These are phyloP conservation scores for Capronia americana DNA, from an alignment of 2,329 filamentous ascomycete genomes.

Conservation along the genomic window DNA sequence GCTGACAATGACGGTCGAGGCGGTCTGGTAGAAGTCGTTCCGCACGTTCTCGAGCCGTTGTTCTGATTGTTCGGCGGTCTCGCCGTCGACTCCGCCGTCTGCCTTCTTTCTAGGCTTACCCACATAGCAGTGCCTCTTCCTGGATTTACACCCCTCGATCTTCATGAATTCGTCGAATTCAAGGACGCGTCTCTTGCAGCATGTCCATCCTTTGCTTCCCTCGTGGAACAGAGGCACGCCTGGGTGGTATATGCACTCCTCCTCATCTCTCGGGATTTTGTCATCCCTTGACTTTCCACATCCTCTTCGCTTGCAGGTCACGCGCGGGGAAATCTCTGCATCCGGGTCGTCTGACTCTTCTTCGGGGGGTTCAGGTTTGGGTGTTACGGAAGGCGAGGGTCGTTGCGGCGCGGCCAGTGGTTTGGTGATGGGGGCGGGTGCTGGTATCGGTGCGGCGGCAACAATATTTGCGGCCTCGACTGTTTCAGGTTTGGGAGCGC, in stretches of 20 bases:
- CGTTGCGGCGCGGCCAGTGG: constrained; percentile 44
- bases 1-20: constrained; percentile 81
- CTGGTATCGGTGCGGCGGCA: constrained; percentile 29
- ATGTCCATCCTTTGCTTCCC: constrained; percentile 96
- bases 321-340: constrained; percentile 73
- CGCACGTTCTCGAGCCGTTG: constrained; percentile 50
- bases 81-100: constrained; percentile 72
- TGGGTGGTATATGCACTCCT: constrained; percentile 87
- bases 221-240: constrained; percentile 95
- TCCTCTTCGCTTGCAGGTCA: constrained; percentile 76
- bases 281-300: constrained; percentile 63
- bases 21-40: constrained; percentile 94
- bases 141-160: constrained; percentile 87
- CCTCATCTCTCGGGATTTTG: constrained; percentile 66
- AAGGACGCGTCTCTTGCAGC: constrained; percentile 91
- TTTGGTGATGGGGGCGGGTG: constrained; percentile 35
- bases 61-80: constrained; percentile 39
- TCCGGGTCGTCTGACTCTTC: constrained; percentile 86
- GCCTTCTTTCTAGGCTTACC: constrained; percentile 69
- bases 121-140: constrained; percentile 82
- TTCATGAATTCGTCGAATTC: constrained; percentile 99
- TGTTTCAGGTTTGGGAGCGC: constrained; percentile 44
- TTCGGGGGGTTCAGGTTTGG: constrained; percentile 71
- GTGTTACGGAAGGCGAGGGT: constrained; percentile 46
- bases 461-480: constrained; percentile 34